Evolutionary conservation across 2,329 filamentous ascomycete genomes (phyloP).

Genomic region (Colletotrichum cereale): DNA sequence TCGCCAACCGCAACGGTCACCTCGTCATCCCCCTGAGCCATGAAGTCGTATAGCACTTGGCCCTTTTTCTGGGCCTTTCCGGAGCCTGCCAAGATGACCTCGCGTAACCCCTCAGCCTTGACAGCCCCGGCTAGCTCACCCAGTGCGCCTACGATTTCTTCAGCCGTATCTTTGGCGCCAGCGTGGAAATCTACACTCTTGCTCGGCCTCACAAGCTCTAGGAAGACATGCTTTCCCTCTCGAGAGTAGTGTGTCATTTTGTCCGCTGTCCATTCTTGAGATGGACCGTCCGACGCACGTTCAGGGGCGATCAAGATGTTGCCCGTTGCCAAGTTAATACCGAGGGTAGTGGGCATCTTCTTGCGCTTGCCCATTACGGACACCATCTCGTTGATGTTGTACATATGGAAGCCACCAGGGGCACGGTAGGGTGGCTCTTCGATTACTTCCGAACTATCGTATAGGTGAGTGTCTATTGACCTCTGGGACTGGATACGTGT

Average conservation of each 20-base stretch:
- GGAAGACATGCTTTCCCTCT: conserved; percentile 97
- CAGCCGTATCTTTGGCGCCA: conserved; percentile 94
- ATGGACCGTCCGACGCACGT: conserved; percentile 82
- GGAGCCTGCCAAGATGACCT: conserved; percentile 85
- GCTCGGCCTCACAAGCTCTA: conserved; percentile 91
- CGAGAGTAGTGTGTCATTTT: conserved; percentile 98
- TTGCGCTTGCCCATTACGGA: conserved; percentile 97
- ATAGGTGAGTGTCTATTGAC: conserved; percentile 41
- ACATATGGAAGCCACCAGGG: conserved; percentile 89
- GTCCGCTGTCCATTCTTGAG: conserved; percentile 93
- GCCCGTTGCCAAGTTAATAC: conserved; percentile 91
- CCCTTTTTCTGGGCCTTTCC: conserved; percentile 82
- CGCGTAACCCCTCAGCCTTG: conserved; percentile 84
- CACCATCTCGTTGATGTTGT: conserved; percentile 97
- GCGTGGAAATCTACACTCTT: conserved; percentile 98
- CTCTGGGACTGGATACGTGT: conserved; percentile 44
- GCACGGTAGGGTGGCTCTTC: conserved; percentile 42
- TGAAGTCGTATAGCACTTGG: conserved; percentile 92
- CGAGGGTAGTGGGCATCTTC: conserved; percentile 97
- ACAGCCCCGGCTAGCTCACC: conserved; percentile 91
- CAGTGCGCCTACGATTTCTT: conserved; percentile 89
- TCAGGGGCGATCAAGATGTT: conserved; percentile 93
- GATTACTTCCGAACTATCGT: conserved; percentile 45
- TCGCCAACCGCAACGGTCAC: conserved; percentile 92
- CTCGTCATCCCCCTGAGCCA: conserved; percentile 96